Percentiles rank a stretch among this genome's conserved stretches.
phyloP scores from a whole-genome alignment of 2,329 filamentous ascomycete species.

The Phaeosphaeria sp. region DNA sequence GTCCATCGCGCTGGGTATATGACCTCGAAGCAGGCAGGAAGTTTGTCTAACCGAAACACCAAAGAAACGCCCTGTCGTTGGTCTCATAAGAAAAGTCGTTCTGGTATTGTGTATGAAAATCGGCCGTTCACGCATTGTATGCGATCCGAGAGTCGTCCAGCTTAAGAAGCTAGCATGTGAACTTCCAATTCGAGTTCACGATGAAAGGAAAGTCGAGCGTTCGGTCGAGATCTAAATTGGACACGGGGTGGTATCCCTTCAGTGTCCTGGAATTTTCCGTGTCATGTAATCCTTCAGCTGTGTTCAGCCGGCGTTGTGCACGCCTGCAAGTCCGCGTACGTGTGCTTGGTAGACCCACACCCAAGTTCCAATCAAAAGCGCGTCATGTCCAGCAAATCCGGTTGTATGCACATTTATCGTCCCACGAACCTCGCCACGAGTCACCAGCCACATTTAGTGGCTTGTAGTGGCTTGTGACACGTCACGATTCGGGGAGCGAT shows the following conservation, averaged over 20 bases:
- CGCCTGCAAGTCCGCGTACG: slow-evolving; percentile 1
- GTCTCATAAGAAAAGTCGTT: background rate
- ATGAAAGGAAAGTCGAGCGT: background rate
- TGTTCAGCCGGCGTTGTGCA: background rate
- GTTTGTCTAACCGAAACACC: background rate
- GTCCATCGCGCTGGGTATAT: slow-evolving; percentile 1
- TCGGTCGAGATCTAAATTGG: background rate
- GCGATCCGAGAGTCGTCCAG: background rate
- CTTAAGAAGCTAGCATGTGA: background rate
- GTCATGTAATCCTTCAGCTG: background rate
- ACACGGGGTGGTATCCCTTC: background rate
- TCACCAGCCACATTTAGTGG: slow-evolving; percentile 3
- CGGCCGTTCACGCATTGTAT: background rate
- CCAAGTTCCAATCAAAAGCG: background rate
- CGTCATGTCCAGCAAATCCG: slow-evolving; percentile 2
- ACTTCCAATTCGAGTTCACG: background rate
- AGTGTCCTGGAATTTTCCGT: background rate
- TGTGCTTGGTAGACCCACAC: background rate
- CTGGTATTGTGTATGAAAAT: background rate
- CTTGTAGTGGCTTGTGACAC: background rate
- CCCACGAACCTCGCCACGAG: slow-evolving; percentile 7
- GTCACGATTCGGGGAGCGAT: background rate
- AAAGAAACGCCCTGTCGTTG: background rate
- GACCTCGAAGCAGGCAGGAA: background rate
- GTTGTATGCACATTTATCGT: background rate